phyloP scores from a whole-genome alignment of 306 rosid species.

The Quercus mongolica region DNA sequence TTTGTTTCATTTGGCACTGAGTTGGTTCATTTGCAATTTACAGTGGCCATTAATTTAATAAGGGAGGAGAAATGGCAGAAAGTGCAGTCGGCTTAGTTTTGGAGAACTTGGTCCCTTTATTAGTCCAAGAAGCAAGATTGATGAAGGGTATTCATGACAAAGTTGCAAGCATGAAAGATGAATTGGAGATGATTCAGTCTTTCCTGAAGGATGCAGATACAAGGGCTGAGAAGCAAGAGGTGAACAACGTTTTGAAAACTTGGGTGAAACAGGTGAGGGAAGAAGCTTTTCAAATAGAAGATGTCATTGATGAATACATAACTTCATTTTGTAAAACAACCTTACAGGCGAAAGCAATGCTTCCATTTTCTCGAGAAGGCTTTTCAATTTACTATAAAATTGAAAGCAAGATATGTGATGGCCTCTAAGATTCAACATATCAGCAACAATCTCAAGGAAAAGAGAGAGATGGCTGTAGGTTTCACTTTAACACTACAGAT shows the following conservation, averaged over 20 bases:
- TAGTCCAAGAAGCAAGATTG: background rate
- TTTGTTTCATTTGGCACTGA: too few relatives aligned
- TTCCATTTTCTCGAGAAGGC: background rate
- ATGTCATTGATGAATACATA: background rate
- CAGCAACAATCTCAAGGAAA: background rate
- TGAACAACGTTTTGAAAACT: background rate
- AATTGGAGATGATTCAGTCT: background rate
- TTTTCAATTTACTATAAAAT: background rate
- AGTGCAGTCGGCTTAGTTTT: background rate
- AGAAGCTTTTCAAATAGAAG: background rate
- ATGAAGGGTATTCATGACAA: background rate
- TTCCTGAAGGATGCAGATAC: background rate
- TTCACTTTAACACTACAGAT: background rate
- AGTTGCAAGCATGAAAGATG: background rate
- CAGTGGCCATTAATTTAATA: too few relatives aligned
- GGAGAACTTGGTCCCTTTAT: background rate
- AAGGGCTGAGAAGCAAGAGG: background rate
- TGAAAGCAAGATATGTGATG: background rate
- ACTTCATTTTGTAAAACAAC: background rate
- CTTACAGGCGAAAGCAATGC: background rate
- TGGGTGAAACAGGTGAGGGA: conserved; percentile 3
- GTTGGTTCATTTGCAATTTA: too few relatives aligned
- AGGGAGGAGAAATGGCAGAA: background rate
- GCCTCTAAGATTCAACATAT: background rate
- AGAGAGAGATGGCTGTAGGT: background rate